Conservation (phyloP, 352 stramenopile species). For the Phytophthora lateralis region DNA sequence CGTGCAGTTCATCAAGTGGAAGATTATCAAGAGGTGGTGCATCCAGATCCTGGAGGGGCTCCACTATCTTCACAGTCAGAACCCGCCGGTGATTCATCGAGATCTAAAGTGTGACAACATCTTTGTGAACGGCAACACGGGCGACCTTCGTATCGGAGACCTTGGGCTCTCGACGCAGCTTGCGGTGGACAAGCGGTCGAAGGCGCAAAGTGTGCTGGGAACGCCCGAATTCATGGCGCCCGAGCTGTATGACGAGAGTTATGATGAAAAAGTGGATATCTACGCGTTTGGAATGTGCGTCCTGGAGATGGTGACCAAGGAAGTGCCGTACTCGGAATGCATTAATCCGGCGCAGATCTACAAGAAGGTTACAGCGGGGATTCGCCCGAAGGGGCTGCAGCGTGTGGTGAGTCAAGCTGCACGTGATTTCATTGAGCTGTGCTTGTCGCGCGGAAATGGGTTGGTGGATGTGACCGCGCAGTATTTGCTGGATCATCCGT, state of each 20-base stretch:
- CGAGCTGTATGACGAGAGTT: slow-evolving; percentile 98
- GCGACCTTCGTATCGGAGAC: slow-evolving; percentile 98
- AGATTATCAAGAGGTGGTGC: slow-evolving; percentile 98
- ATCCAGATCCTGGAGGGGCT: slow-evolving; percentile 97
- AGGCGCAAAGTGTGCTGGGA: slow-evolving; percentile 94
- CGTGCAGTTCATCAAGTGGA: slow-evolving; percentile 98
- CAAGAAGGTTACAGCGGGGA: slow-evolving; percentile 90
- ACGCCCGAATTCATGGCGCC: slow-evolving; percentile 99
- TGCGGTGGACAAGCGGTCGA: slow-evolving; percentile 74
- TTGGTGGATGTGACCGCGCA: slow-evolving; percentile 81
- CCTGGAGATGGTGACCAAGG: slow-evolving; percentile 99
- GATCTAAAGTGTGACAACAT: slow-evolving; percentile 97
- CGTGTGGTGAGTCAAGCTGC: slow-evolving; percentile 77
- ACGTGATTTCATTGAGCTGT: slow-evolving; percentile 86
- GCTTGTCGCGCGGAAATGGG: slow-evolving; percentile 79
- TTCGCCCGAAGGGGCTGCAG: slow-evolving; percentile 73
- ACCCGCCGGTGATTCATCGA: slow-evolving; percentile 92
- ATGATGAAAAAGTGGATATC: slow-evolving; percentile 97
- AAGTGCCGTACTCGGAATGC: slow-evolving; percentile 98
- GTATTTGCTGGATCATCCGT: slow-evolving; percentile 77
- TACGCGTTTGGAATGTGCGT: slow-evolving; percentile 99
- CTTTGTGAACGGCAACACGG: slow-evolving; percentile 98
- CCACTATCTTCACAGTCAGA: slow-evolving; percentile 92
- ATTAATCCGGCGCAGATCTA: slow-evolving; percentile 91
- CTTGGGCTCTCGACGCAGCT: slow-evolving; percentile 91